Percentiles rank a stretch among this genome's conserved stretches.
phyloP scores from a whole-genome alignment of 2,329 filamentous ascomycete species.

The Penicillium nordicum region DNA sequence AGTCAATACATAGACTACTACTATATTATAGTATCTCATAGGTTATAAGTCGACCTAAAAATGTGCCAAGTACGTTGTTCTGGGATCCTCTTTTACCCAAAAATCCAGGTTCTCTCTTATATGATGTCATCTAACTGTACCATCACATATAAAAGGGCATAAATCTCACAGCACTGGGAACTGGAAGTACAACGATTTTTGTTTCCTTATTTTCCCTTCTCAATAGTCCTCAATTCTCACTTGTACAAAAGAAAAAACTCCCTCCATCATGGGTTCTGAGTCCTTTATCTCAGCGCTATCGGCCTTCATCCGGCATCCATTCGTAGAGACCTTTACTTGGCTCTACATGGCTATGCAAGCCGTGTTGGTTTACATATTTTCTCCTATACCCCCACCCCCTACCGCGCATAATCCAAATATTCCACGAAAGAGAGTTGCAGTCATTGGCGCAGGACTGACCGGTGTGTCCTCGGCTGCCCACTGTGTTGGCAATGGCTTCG shows the following conservation, averaged over 20 bases:
- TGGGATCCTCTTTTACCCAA: background rate
- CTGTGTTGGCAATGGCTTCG: conserved; percentile 80
- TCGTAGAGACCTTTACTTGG: conserved; percentile 31
- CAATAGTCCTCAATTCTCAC: background rate
- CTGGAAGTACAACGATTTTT: background rate
- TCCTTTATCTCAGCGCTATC: conserved; percentile 15
- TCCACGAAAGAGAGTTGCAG: conserved; percentile 57
- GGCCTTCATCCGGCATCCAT: conserved; percentile 27
- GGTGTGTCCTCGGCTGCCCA: conserved; percentile 75
- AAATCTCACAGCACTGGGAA: background rate
- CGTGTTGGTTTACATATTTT: conserved; percentile 52
- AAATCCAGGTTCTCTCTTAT: background rate
- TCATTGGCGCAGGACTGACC: conserved; percentile 71
- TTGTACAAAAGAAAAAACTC: no score
- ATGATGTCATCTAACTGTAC: conserved; percentile 1
- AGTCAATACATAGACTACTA: background rate
- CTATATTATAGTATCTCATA: background rate
- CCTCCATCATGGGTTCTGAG: background rate
- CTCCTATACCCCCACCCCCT: conserved; percentile 65
- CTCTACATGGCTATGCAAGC: conserved; percentile 32
- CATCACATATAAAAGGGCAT: background rate
- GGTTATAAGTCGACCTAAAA: background rate
- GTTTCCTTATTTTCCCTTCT: background rate
- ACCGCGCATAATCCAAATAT: conserved; percentile 51
- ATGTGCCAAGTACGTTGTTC: background rate